Evolutionary conservation across 2,329 filamentous ascomycete species (phyloP), one percentile per base, ranked within the genome.

Genomic region (Mollisiaceae sp.): DNA sequence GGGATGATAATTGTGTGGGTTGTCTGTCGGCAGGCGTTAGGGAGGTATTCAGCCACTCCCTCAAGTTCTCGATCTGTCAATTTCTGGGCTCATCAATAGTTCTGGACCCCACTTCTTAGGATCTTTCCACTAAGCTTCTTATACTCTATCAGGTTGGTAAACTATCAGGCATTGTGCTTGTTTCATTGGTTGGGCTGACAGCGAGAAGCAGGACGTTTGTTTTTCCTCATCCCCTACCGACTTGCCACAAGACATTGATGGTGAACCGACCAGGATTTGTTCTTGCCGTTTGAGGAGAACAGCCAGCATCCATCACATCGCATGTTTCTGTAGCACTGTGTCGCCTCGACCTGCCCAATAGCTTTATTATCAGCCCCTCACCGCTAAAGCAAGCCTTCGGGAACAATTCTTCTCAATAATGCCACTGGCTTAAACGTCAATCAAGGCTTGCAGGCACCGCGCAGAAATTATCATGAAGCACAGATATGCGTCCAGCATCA

Each of bases 341-440:
- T 35, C 58, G 62, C 61, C 39, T 63, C 22, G 36, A 47, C 11
- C 36, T 56, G 38, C 64, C 56, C 43, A 59, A 52, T 55, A 39
- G 32, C 22, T 54, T 38, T 12, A 43, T 39, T 18, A 15, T 36
- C 62, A 64, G 62, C 62, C 62, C 45, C 54, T 45, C 38, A 27
- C 32, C 57, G 39, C 62, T 64, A 64, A 60, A 22, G 64, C 60
- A 65, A 59, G 59, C 59, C 52, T 59, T 65, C 64, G 64, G 64
- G 55, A 1, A 35, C 32, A 20, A 22, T 1, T 56, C 45, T 50
- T 24, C 4, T 20, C 20, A 24, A 50, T 22, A 50, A 50, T 50
- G 4, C 45, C 45, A 50, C 45, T 36, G 55, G 55, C 55, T 35
- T 57, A 35, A 57, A 57, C 55, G 55, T 57, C 35, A 38, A 39